Evolutionary conservation across 768 basidiomycete species (phyloP).

Genomic region (Leucocoprinus sp.): DNA sequence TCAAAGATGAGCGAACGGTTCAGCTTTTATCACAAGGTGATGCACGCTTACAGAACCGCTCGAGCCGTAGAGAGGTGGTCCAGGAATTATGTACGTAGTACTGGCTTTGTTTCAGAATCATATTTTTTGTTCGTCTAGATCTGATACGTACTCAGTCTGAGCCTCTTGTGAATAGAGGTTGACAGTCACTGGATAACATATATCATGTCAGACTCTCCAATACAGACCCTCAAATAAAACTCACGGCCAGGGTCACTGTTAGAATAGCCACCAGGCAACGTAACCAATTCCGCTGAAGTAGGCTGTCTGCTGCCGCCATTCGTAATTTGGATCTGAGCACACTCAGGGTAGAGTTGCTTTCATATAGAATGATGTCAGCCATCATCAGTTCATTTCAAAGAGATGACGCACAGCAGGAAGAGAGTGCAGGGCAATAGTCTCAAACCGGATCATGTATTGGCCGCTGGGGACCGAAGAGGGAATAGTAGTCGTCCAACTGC

Average conservation of each 20-base stretch:
- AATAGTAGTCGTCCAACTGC: slow-evolving; percentile 38
- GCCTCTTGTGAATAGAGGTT: slow-evolving; percentile 33
- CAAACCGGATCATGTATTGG: slow-evolving; percentile 40
- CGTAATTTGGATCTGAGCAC: slow-evolving; percentile 35
- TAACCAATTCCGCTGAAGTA: slow-evolving; percentile 34
- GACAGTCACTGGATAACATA: slow-evolving; percentile 25
- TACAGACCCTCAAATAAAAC: slow-evolving; percentile 8
- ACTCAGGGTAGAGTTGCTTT: slow-evolving; percentile 68
- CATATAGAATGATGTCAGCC: neutral
- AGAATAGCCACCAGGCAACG: slow-evolving; percentile 40
- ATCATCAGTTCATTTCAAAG: neutral
- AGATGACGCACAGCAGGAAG: slow-evolving; percentile 38
- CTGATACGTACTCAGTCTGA: slow-evolving; percentile 19
- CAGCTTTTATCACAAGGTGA: neutral
- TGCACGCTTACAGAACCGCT: slow-evolving; percentile 7
- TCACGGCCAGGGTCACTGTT: slow-evolving; percentile 34
- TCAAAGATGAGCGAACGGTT: neutral
- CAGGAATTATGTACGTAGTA: slow-evolving; percentile 36
- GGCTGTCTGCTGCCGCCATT: slow-evolving; percentile 33
- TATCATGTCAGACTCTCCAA: neutral
- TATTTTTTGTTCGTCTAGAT: neutral
- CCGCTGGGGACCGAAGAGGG: slow-evolving; percentile 35
- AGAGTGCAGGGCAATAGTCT: slow-evolving; percentile 41
- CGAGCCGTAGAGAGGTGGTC: slow-evolving; percentile 37
- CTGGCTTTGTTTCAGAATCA: slow-evolving; percentile 8